Base-by-base conservation (phyloP, 2,329 filamentous ascomycete species). In the Verticillium zaregamsianum region DNA sequence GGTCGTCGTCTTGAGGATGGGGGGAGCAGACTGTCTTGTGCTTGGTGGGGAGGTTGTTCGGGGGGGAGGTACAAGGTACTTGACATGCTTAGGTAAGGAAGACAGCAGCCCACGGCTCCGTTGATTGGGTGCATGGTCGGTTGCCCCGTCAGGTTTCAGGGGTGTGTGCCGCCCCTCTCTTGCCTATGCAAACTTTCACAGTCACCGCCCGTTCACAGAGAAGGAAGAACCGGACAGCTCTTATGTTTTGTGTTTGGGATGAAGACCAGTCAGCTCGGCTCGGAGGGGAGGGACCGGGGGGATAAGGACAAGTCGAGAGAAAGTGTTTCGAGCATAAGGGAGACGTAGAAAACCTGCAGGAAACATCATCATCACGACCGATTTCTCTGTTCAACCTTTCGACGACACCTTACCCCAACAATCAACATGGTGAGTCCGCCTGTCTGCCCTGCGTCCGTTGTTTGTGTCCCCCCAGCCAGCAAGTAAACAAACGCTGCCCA, bases 101-200 rank as follows among this genome's bases (percentile, higher is more conserved):
- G 2, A n/a, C n/a, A 11, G 28, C 28, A 6, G 4, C 5, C 20
- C 5, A 20, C 23, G 17, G 8, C 2, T 1, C 8, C 4, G 11
- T 20, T 49, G 40, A 49, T 49, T 49, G 40, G 40, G n/a, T 49
- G 40, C 40, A 20, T 49, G n/a, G 12, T 49, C 63, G 63, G 71
- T 73, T 73, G 71, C 71, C 73, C 72, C 67, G 73, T 72, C 73
- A 75, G 70, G 65, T 66, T 62, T 67, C 70, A 66, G 66, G 67
- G 55, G 39, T 8, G 39, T 8, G 57, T 58, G 7, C n/a, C n/a
- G 40, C 40, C 40, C 40, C 40, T 49, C n/a, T 14, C 40, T n/a
- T 8, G 7, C 40, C 40, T 23, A n/a, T 49, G 40, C 40, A 49
- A 3, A 49, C 40, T 49, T 49, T 49, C 40, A 49, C 40, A 49